Evolutionary conservation across 148 eudicot species (phyloP).

Genomic region (Fagopyrum esculentum): DNA sequence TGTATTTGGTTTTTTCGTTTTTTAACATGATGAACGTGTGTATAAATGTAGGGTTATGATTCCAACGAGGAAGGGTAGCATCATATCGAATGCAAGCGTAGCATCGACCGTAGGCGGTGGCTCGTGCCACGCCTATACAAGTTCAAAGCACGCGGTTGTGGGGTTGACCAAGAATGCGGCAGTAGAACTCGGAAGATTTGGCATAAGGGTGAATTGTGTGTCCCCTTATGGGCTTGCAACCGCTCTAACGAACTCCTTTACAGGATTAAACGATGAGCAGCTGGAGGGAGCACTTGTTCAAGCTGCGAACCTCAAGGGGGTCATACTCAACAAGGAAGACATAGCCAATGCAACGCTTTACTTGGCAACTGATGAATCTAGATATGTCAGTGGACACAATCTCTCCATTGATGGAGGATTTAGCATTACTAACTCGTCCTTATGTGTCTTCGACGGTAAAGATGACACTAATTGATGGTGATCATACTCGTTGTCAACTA

Average conservation of each 20-base stretch:
- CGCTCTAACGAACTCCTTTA: neutral
- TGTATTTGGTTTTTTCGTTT: no score
- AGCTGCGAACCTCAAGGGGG: constrained; percentile 10
- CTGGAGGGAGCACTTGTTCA: neutral
- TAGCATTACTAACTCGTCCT: constrained; percentile 5
- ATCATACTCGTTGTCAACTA: no score
- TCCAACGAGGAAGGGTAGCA: constrained; percentile 18
- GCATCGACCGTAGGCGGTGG: constrained; percentile 12
- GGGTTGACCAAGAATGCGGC: constrained; percentile 24
- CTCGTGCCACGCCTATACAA: constrained; percentile 17
- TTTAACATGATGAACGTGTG: no score
- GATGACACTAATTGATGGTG: no score
- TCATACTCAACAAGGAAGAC: constrained; percentile 10
- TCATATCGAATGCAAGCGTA: constrained; percentile 19
- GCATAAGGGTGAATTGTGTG: constrained; percentile 29
- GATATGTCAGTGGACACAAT: constrained; percentile 26
- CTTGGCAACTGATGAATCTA: constrained; percentile 26
- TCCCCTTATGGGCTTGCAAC: constrained; percentile 21
- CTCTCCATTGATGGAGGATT: constrained; percentile 28
- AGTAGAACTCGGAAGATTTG: constrained; percentile 24
- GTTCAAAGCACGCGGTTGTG: constrained; percentile 26
- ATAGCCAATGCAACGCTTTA: constrained; percentile 22
- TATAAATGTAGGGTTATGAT: constrained; percentile 20
- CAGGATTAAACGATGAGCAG: neutral
- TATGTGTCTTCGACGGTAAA: constrained; percentile 1